phyloP scores from a whole-genome alignment of 2,329 filamentous ascomycete species.

The Xylariales sp. region DNA sequence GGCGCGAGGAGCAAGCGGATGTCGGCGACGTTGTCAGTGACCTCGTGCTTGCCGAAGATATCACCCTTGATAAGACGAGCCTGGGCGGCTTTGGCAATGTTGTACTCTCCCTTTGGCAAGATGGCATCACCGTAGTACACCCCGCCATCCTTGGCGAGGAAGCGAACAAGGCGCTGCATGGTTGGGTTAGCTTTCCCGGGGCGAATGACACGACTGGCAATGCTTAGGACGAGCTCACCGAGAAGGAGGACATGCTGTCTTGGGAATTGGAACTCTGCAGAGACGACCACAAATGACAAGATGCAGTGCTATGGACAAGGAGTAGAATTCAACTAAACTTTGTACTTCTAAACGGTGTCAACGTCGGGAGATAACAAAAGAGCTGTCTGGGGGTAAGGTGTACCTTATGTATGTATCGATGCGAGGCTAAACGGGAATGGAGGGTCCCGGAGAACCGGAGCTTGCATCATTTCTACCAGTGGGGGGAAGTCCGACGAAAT shows the following conservation, averaged over 20 bases:
- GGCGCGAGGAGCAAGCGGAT: constrained; percentile 58
- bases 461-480: too few relatives aligned
- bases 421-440: too few relatives aligned
- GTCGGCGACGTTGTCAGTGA: constrained; percentile 58
- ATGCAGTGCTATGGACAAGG: too few relatives aligned
- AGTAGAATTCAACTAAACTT: too few relatives aligned
- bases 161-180: constrained; percentile 65
- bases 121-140: constrained; percentile 73
- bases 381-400: too few relatives aligned
- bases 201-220: too few relatives aligned
- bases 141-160: constrained; percentile 65
- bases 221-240: too few relatives aligned
- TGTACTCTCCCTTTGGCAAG: constrained; percentile 53
- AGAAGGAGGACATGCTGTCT: constrained; percentile 37
- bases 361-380: too few relatives aligned
- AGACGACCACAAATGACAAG: not conserved
- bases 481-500: too few relatives aligned
- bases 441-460: too few relatives aligned
- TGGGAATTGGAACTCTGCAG: not conserved
- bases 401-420: too few relatives aligned
- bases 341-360: not conserved
- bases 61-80: constrained; percentile 61
- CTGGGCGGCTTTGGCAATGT: constrained; percentile 56
- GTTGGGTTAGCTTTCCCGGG: not conserved
- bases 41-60: constrained; percentile 60